Base-by-base conservation (phyloP, 73 alveolate species). In the Paramecium primaurelia region DNA sequence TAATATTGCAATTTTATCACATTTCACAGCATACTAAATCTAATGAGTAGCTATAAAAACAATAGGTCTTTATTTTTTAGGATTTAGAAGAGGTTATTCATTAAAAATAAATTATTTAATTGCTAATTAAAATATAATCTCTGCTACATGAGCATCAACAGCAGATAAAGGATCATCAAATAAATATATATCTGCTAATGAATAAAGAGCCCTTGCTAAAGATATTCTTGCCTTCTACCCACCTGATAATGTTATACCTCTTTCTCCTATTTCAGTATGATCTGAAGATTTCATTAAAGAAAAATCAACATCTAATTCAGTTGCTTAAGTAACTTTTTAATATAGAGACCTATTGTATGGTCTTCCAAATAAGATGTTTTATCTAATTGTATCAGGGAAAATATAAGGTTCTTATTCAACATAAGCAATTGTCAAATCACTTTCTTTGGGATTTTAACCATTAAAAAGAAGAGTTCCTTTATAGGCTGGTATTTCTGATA, bases 211-310 rank as follows among this genome's bases (percentile, higher is more conserved):
- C 71, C 99, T 93, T 47, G 99, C 98, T 38, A 97, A 87, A 5
- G 97, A 69, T 18, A 96, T 95, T 92, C 98, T 95, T 0, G 96
- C 94, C 93, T 96, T 95, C 88, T 97, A 95, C 71, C 98, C 98
- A 36, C 98, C 98, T 28, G 96, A 91, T 51, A 96, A 40, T 59
- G 95, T 96, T 1, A 93, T 86, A 10, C 98, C 98, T 71, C 93
- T 96, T 88, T 95, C 97, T 16, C 98, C 98, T 34, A 96, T 96
- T 95, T 96, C 98, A 36, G 98, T 96, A 30, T 59, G 69, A 89
- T 96, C 98, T 1, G 96, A 88, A 16, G 84, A 93, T 44, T 95
- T 93, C 28, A 96, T 88, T 25, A 85, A 30, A 30, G 85, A 37
- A 45, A 96, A 73, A 96, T 96, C 98, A 16, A 45, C 93, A 38